phyloP scores from a whole-genome alignment of 345 rosid species.

The Eucalyptus virginea region DNA sequence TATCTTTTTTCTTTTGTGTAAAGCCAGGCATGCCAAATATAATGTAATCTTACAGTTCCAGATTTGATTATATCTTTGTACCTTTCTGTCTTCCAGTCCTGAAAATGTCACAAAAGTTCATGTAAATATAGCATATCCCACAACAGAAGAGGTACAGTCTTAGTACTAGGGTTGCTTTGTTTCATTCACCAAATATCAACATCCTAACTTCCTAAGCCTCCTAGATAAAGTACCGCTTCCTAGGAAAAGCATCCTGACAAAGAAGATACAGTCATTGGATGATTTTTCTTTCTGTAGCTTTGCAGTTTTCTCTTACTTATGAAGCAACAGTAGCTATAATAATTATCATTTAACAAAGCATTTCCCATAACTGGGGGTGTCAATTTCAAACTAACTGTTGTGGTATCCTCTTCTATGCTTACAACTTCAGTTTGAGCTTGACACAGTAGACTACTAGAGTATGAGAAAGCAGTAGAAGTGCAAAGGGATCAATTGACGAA shows the following conservation, averaged over 20 bases:
- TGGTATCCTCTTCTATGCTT: not conserved
- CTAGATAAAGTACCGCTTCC: not conserved
- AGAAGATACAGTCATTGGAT: not conserved
- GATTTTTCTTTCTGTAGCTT: not conserved
- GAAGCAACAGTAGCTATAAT: not conserved
- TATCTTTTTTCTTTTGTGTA: not conserved
- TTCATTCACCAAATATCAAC: not conserved
- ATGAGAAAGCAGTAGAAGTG: not conserved
- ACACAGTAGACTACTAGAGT: not conserved
- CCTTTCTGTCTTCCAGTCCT: conserved; percentile 98
- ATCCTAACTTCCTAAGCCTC: not conserved
- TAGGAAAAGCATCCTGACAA: not conserved
- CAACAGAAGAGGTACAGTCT: not conserved
- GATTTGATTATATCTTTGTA: conserved; percentile 88
- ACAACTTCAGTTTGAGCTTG: not conserved
- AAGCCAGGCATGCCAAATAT: not conserved
- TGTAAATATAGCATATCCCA: not conserved
- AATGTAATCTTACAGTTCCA: conserved; percentile 59
- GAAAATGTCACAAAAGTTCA: not conserved
- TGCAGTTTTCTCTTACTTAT: not conserved
- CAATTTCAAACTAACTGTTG: not conserved
- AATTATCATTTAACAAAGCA: not conserved
- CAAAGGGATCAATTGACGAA: not conserved
- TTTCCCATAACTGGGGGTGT: not conserved
- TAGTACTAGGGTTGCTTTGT: not conserved